Percentiles rank a stretch among this genome's conserved stretches.
Evolutionary conservation across 306 rosid genomes (phyloP).

Genomic region (Quercus berberidifolia): DNA sequence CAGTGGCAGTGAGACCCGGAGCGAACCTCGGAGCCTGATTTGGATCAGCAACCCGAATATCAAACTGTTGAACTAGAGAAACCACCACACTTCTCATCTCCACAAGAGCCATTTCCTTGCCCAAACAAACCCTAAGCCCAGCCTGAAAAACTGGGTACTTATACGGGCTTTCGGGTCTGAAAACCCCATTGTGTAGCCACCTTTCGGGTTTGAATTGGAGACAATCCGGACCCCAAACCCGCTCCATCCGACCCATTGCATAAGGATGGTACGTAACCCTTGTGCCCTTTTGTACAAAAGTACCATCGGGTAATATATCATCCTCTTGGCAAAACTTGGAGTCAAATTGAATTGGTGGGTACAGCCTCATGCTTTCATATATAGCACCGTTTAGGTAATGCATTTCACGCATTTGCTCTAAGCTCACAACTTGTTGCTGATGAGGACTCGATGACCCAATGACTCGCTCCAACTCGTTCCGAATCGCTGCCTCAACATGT

Average conservation of each 20-base stretch:
- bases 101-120: constrained; percentile 70
- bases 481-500: constrained; percentile 33
- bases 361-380: constrained; percentile 76
- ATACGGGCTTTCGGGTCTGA: constrained; percentile 40
- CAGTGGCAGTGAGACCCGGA: constrained; percentile 72
- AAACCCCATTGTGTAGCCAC: constrained; percentile 58
- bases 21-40: constrained; percentile 37
- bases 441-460: constrained; percentile 21
- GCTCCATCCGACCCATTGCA: constrained; percentile 96
- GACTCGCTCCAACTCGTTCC: constrained; percentile 52
- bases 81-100: constrained; percentile 53
- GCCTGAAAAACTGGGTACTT: constrained; percentile 88
- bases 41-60: constrained; percentile 32
- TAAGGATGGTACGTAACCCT: constrained; percentile 85
- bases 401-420: constrained; percentile 49
- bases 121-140: constrained; percentile 80
- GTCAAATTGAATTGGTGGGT: constrained; percentile 85
- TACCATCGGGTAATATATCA: constrained; percentile 84
- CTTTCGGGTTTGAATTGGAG: constrained; percentile 64
- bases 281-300: constrained; percentile 57
- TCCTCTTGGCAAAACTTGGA: constrained; percentile 68
- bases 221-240: constrained; percentile 73
- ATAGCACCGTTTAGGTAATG: constrained; percentile 68
- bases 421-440: constrained; percentile 10
- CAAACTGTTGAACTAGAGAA: constrained; percentile 38